Percentiles rank a stretch among this genome's conserved stretches.
Evolutionary conservation across 208 protist genomes (phyloP).

Genomic region (Wallacemonas sp.): DNA sequence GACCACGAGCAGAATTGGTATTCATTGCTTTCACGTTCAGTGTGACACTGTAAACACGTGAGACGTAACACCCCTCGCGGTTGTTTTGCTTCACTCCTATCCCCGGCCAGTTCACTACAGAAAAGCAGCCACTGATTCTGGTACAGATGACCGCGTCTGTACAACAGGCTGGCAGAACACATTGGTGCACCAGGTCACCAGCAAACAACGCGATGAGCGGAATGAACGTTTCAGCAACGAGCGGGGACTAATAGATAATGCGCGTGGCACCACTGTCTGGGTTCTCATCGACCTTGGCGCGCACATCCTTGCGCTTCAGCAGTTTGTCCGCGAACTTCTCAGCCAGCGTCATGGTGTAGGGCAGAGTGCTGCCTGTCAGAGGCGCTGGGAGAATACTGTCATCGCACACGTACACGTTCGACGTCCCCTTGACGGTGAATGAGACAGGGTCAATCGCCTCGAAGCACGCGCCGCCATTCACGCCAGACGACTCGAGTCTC

Average conservation of each 20-base stretch:
- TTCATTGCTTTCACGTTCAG: no score
- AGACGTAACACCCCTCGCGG: no score
- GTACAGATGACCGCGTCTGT: no score
- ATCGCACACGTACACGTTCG: conserved; percentile 79
- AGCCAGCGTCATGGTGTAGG: conserved; percentile 68
- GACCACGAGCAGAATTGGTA: no score
- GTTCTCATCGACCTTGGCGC: conserved; percentile 37
- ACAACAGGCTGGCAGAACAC: no score
- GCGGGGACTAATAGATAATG: conserved; percentile 81
- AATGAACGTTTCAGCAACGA: no score
- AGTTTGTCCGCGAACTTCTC: conserved; percentile 66
- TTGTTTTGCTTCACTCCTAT: no score
- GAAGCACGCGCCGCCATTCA: conserved; percentile 62
- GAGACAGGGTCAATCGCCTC: conserved; percentile 48
- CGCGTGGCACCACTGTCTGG: conserved; percentile 27
- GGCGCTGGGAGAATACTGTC: conserved; percentile 61
- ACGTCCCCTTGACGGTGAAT: conserved; percentile 54
- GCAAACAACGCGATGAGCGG: no score
- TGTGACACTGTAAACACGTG: no score
- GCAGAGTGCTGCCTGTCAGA: conserved; percentile 51
- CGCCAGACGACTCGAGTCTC: conserved; percentile 64
- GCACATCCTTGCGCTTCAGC: conserved; percentile 45
- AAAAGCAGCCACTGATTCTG: no score
- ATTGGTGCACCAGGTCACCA: no score
- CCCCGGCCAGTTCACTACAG: no score